phyloP scores from a whole-genome alignment of 2,329 filamentous ascomycete genomes.

The Colletotrichum acutatum region DNA sequence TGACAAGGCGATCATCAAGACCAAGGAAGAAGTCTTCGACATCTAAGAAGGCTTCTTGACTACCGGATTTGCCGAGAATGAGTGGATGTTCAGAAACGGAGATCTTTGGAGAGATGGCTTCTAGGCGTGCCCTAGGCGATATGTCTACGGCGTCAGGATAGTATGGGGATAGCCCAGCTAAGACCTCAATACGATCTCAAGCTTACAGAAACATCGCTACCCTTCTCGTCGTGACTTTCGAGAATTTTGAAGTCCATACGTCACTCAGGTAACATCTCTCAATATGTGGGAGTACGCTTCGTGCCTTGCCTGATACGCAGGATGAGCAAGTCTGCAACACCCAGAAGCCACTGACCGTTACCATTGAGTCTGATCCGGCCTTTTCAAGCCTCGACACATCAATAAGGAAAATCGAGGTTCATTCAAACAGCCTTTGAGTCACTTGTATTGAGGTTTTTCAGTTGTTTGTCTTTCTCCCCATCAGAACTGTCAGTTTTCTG shows the following conservation, averaged over 20 bases:
- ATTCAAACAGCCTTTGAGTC: not conserved
- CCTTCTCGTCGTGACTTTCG: not conserved
- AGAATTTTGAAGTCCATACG: not conserved
- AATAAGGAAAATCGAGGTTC: not conserved
- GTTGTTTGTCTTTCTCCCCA: not conserved
- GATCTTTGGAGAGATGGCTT: not conserved
- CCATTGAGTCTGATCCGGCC: not conserved
- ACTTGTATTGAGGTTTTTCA: not conserved
- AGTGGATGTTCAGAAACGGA: not conserved
- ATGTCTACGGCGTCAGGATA: not conserved
- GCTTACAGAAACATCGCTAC: not conserved
- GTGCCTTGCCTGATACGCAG: not conserved
- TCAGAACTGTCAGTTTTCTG: not conserved
- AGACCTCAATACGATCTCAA: not conserved
- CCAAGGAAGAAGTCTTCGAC: not conserved
- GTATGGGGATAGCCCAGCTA: not conserved
- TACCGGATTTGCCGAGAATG: too few species aligned
- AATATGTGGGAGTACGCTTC: not conserved
- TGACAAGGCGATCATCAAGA: not conserved
- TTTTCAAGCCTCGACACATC: not conserved
- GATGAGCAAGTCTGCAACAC: not conserved
- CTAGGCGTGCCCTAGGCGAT: not conserved
- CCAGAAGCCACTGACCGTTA: not conserved
- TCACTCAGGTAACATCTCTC: not conserved
- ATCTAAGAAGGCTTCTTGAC: not conserved